Evolutionary conservation across 371 early-diverging fungal genomes (phyloP), one percentile per base, ranked within the genome.

Genomic region (Circinella minor): DNA sequence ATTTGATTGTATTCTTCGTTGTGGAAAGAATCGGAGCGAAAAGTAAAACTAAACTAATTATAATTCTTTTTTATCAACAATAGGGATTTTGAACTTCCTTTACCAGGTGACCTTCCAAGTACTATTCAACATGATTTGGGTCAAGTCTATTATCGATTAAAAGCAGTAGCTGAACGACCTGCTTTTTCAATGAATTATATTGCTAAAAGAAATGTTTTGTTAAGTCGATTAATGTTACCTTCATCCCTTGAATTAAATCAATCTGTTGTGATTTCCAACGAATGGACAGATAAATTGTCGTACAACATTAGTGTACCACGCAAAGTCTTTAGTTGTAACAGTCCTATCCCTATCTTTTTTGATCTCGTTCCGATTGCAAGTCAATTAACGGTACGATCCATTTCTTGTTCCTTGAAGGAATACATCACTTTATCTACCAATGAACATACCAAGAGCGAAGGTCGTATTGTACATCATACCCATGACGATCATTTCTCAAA

Each of bases 51-150:
- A 5, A 51, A 18, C 54, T 54, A 1, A 15, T 1, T 13, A 6
- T 13, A 54, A 54, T 13, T n/a, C 2, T 54, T 34, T 18, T 55
- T 14, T n/a, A 7, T 55, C n/a, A 43, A 43, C 43, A 43, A 43
- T 57, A 57, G 84, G 80, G 81, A 81, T 64, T 86, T 86, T 74
- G 85, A 84, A 70, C 63, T 84, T 15, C 80, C 82, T 15, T 61
- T 86, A 27, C 83, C 85, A n/a, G 87, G 87, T 46, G 78, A 84
- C 76, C 63, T 82, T 34, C 85, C 87, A 4, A 82, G 78, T 55
- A 76, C 77, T 0, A 72, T 86, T 13, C 71, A 78, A 13, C 77
- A 81, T 69, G 77, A 81, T 15, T 39, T 76, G 3, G 85, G 81
- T 1, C 68, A 76, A 67, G 78, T 84, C 0, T 70, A 68, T 55